Evolutionary conservation across 129 eudicot genomes (phyloP).

Genomic region (Apium graveolens): DNA sequence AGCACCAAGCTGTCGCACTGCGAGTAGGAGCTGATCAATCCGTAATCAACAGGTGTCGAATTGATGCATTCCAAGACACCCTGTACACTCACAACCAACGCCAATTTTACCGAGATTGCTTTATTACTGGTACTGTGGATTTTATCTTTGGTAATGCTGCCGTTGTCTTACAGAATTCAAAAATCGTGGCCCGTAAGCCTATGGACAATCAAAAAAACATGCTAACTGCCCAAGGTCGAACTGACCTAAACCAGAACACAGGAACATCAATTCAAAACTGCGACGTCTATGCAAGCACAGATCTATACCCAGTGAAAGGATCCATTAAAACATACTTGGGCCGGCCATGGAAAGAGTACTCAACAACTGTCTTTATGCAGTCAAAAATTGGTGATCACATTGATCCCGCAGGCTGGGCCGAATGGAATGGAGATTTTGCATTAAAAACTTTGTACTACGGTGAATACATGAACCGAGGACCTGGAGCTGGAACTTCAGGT

Average conservation of each 20-base stretch:
- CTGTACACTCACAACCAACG: conserved; percentile 44
- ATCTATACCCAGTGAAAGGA: conserved; percentile 27
- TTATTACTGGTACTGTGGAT: conserved; percentile 40
- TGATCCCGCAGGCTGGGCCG: conserved; percentile 45
- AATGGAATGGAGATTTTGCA: conserved; percentile 35
- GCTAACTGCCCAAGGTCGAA: conserved; percentile 47
- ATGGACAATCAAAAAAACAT: conserved; percentile 32
- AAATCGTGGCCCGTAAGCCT: conserved; percentile 39
- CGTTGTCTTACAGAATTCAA: conserved; percentile 44
- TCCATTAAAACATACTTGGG: conserved; percentile 42
- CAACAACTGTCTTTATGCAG: conserved; percentile 35
- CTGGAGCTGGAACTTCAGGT: conserved; percentile 15
- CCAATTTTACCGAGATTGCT: conserved; percentile 45
- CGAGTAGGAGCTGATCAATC: conserved; percentile 40
- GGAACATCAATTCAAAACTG: conserved; percentile 42
- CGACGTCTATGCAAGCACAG: conserved; percentile 34
- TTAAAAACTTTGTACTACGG: conserved; percentile 44
- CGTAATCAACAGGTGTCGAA: conserved; percentile 40
- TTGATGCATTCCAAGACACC: conserved; percentile 44
- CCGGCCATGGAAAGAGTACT: conserved; percentile 41
- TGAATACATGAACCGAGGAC: conserved; percentile 33
- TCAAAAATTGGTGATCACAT: conserved; percentile 39
- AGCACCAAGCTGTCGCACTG: conserved; percentile 44
- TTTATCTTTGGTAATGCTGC: conserved; percentile 50
- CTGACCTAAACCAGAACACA: conserved; percentile 42